These are phyloP conservation scores for Graphiopsis chlorocephala DNA, from an alignment of 2,329 filamentous ascomycete genomes.

Conservation along the genomic window DNA sequence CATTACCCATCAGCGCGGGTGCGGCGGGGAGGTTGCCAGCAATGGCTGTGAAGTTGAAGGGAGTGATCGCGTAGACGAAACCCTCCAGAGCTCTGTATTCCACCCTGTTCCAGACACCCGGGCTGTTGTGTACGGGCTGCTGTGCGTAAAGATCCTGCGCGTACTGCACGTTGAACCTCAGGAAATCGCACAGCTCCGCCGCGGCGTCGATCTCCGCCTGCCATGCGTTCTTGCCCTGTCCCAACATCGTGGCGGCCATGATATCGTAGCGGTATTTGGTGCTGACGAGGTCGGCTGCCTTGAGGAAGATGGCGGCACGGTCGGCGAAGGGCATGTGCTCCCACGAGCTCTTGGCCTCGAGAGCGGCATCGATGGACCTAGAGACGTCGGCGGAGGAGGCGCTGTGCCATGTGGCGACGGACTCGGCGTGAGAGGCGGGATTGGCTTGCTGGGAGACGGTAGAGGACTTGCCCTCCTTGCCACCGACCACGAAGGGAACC, in stretches of 20 bases:
- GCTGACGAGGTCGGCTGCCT: constrained; percentile 84
- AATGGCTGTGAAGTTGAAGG: constrained; percentile 96
- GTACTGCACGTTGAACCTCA: constrained; percentile 85
- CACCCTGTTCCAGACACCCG: constrained; percentile 84
- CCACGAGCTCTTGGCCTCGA: constrained; percentile 83
- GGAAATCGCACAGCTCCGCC: constrained; percentile 85
- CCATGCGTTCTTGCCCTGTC: constrained; percentile 96
- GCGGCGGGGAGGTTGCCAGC: constrained; percentile 79
- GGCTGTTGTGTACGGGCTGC: constrained; percentile 77
- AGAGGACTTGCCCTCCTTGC: constrained; percentile 62
- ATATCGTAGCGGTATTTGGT: constrained; percentile 93
- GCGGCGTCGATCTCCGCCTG: constrained; percentile 95
- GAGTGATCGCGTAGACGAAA: constrained; percentile 88
- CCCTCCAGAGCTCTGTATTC: constrained; percentile 88
- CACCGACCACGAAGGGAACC: constrained; percentile 79
- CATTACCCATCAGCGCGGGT: constrained; percentile 85
- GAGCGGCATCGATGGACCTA: constrained; percentile 75
- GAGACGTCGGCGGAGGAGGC: constrained; percentile 74
- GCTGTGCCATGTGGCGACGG: constrained; percentile 80
- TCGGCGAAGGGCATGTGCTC: constrained; percentile 85
- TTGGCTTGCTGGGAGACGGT: constrained; percentile 70
- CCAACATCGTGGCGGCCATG: constrained; percentile 91
- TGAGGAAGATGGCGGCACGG: constrained; percentile 87
- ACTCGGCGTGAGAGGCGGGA: constrained; percentile 73
- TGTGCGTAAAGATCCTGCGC: constrained; percentile 84